Evolutionary conservation across 2,329 filamentous ascomycete genomes (phyloP), one percentile per base, ranked within the genome.

Genomic region (Xylariales sp.): DNA sequence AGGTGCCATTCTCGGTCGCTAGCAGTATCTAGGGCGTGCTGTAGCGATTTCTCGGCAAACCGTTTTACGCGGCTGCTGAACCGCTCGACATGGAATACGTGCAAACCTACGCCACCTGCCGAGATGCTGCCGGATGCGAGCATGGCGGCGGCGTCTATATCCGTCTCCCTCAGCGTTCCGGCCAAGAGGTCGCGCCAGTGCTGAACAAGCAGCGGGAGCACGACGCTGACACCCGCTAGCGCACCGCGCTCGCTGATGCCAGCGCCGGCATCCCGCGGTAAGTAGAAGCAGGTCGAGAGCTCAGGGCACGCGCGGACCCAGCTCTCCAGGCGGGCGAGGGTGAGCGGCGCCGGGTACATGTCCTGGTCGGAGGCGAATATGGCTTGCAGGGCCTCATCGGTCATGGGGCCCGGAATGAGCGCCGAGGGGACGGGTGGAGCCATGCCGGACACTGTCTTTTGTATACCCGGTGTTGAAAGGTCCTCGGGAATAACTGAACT

Each of bases 41-140:
- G 40, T n/a, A 57, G 14, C 2, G 49, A 53, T 23, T 41, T 33
- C 32, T 48, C 46, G 1, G 49, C 45, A 34, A 59, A 58, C 11
- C 49, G 31, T 25, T 27, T 46, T 18, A 43, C 6, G 21, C 40
- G 42, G 6, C 33, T 28, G 4, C 37, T 23, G 23, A 55, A 55
- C 12, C 51, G 47, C 43, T 63, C 59, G 40, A 63, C 47, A 37
- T 63, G 60, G 44, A 60, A 63, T 5, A 63, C 48, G 45, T 63
- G 60, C 33, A 63, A 35, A 5, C 59, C 59, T 6, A 61, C 50
- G 21, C 45, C 48, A 3, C 27, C 33, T 15, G 24, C 13, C 21
- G 14, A 40, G 21, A 19, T 33, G 11, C 29, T 43, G 5, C 38
- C 21, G n/a, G 36, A 27, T 14, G 49, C 44, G 31, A 60, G 54